Evolutionary conservation across 371 early-diverging fungal species (phyloP), one percentile per base, ranked within the genome.

Genomic region (Apophysomyces trapeziformis): DNA sequence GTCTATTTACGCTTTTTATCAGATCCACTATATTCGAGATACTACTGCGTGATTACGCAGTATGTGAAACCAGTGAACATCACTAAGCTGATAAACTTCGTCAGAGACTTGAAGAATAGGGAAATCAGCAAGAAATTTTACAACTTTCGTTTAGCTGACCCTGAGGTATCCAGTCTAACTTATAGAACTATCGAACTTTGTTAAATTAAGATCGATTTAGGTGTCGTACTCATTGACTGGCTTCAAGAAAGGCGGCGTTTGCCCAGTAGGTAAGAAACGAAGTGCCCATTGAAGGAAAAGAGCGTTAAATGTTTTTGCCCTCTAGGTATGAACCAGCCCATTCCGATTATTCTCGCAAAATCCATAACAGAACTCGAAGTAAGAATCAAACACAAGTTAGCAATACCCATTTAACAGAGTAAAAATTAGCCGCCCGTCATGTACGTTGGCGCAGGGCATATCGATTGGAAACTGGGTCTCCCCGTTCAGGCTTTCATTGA

Each of bases 361-460:
- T 75, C 81, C 5, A 87, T 93, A 32, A 73, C 82, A 1, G 72
- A 79, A 44, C 74, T 93, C 14, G 64, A 86, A 64, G 84, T 83
- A 79, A 58, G 74, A 7, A 59, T 16, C 38, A 46, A 12, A 2
- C 57, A 14, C 5, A 6, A 61, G 6, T 38, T 12, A 8, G 57
- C 35, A 7, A 1, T 5, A 45, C n/a, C 46, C 61, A 11, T 44
- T 45, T 44, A 21, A 59, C 3, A 18, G 7, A 2, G 0, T 1
- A 7, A 16, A 47, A 47, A 47, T 16, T 73, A 87, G 83, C 96
- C 96, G 2, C 85, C 89, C 4, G 80, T 95, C 3, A 70, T 94
- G 14, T 94, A 82, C 68, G 77, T 95, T n/a, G 96, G 96, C 26
- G 94, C 92, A 38, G 96, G 96, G 0, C 92, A 95, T 74, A 77